Evolutionary conservation across 441 rosid species (phyloP).

Genomic region (Bruguiera hainesii): DNA sequence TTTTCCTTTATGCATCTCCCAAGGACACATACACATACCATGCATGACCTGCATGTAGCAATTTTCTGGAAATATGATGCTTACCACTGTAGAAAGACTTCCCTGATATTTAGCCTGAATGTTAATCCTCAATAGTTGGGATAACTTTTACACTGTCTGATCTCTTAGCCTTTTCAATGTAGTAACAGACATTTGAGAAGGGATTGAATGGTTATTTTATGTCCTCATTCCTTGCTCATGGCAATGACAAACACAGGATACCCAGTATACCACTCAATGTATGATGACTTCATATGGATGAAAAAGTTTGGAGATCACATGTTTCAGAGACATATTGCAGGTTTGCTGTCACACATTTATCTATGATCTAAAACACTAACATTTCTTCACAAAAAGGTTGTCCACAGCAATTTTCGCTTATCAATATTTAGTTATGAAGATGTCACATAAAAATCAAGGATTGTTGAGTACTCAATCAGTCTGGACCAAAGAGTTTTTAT

Average conservation of each 20-base stretch:
- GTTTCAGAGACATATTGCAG: conserved; percentile 79
- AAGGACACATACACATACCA: too few relatives aligned
- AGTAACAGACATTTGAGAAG: conserved; percentile 6
- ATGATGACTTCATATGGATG: conserved; percentile 85
- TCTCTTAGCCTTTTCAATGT: not conserved
- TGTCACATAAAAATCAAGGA: not conserved
- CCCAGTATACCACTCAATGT: conserved; percentile 90
- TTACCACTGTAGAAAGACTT: conserved; percentile 4
- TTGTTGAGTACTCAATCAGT: not conserved
- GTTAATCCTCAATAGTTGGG: not conserved
- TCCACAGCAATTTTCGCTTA: not conserved
- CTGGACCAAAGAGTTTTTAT: not conserved
- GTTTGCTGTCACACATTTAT: conserved; percentile 23
- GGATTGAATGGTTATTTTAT: not conserved
- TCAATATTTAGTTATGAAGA: not conserved
- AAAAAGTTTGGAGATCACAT: conserved; percentile 72
- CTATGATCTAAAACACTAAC: not conserved
- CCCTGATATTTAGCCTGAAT: not conserved
- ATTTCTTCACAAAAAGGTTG: not conserved
- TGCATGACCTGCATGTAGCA: too few relatives aligned
- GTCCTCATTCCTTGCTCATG: conserved; percentile 8
- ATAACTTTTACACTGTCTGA: not conserved
- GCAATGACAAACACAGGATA: conserved; percentile 41
- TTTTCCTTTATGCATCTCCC: too few relatives aligned
- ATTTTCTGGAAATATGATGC: not conserved